Evolutionary conservation across 2,329 filamentous ascomycete species (phyloP).

Genomic region (Cladosporium sp.): DNA sequence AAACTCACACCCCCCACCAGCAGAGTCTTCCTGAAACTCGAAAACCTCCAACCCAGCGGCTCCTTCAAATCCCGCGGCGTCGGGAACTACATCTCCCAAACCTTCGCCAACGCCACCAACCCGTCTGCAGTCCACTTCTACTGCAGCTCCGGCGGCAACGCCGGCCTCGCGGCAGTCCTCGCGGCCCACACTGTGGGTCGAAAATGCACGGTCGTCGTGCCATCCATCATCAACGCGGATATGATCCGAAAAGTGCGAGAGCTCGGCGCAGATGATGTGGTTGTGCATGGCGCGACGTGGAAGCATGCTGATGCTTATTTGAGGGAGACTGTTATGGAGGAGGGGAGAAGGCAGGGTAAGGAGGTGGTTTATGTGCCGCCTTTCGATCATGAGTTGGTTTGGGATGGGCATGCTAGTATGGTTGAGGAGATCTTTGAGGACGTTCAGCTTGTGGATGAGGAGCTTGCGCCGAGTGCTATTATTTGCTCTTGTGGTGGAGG

Average conservation of each 20-base stretch:
- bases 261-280: constrained; percentile 63
- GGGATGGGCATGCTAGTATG: constrained; percentile 61
- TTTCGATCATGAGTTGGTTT: constrained; percentile 64
- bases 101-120: constrained; percentile 36
- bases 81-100: constrained; percentile 62
- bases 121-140: constrained; percentile 61
- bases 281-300: constrained; percentile 64
- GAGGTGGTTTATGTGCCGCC: constrained; percentile 62
- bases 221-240: constrained; percentile 57
- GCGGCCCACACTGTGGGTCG: constrained; percentile 61
- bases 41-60: constrained; percentile 76
- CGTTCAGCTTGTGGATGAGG: constrained; percentile 29
- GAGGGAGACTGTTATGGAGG: constrained; percentile 50
- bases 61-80: constrained; percentile 80
- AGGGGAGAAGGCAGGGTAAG: constrained; percentile 35
- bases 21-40: constrained; percentile 79
- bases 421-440: constrained; percentile 48
- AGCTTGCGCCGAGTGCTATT: constrained; percentile 57
- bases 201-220: constrained; percentile 71
- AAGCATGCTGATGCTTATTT: constrained; percentile 65
- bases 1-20: constrained; percentile 38
- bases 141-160: constrained; percentile 76
- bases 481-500: constrained; percentile 78
- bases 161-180: constrained; percentile 73
- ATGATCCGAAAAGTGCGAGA: constrained; percentile 70